Conservation (phyloP, 108 stramenopile species). For the Pseudonitzschia multistriata region DNA sequence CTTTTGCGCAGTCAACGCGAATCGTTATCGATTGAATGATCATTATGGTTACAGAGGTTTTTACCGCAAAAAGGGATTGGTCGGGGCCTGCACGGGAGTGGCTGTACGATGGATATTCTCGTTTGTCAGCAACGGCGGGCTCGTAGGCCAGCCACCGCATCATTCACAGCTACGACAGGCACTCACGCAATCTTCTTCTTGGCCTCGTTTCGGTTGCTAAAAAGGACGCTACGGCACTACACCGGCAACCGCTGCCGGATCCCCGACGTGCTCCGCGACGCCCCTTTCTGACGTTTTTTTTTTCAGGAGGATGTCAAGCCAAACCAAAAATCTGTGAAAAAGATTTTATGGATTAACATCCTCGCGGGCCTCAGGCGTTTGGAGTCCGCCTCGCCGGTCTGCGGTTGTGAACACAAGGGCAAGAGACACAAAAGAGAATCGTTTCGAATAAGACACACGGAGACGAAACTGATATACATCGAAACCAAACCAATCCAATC, state of each 20-base stretch:
- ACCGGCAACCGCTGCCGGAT: background rate
- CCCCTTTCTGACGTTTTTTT: background rate
- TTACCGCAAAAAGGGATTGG: too few species aligned
- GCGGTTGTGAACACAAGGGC: background rate
- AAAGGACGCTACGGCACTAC: background rate
- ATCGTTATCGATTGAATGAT: too few species aligned
- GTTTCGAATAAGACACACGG: background rate
- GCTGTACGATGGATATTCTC: background rate
- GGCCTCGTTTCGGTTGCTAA: background rate
- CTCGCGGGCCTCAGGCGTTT: constrained; percentile 17
- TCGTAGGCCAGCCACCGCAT: background rate
- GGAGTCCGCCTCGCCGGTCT: constrained; percentile 6
- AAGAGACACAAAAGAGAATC: too few species aligned
- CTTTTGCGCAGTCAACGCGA: too few species aligned
- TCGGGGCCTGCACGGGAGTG: background rate
- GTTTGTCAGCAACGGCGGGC: background rate
- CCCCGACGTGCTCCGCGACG: background rate
- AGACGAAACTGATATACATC: background rate
- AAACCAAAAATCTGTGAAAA: background rate
- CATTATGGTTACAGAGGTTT: too few species aligned
- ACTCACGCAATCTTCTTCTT: background rate
- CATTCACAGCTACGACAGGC: constrained; percentile 5
- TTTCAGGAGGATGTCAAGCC: background rate
- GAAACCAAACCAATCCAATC: too few species aligned
- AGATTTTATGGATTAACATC: constrained; percentile 4